Conservation (phyloP, 108 stramenopile species). For the Discostella stelligeroides region DNA sequence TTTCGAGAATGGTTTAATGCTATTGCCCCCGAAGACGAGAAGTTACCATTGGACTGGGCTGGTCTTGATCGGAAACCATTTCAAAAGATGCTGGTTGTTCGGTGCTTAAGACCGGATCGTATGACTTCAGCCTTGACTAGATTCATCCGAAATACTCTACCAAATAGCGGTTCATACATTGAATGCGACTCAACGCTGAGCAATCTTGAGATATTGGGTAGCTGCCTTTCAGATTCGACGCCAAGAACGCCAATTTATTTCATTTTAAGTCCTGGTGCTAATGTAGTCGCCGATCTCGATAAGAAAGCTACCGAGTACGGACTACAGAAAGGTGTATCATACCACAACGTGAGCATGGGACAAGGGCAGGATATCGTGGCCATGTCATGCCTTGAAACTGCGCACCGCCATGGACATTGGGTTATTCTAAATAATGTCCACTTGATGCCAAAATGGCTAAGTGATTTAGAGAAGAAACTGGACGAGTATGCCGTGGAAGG, state of each 20-base stretch:
- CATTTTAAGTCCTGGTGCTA: slow-evolving; percentile 90
- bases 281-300: slow-evolving; percentile 90
- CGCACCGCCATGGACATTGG: slow-evolving; percentile 92
- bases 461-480: slow-evolving; percentile 89
- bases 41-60: slow-evolving; percentile 92
- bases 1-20: slow-evolving; percentile 93
- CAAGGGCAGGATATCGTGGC: slow-evolving; percentile 93
- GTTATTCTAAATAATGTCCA: slow-evolving; percentile 94
- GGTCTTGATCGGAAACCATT: slow-evolving; percentile 84
- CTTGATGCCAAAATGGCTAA: slow-evolving; percentile 89
- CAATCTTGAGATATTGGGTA: slow-evolving; percentile 79
- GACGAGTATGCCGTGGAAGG: slow-evolving; percentile 84
- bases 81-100: slow-evolving; percentile 92
- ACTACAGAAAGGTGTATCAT: slow-evolving; percentile 79
- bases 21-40: slow-evolving; percentile 86
- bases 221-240: slow-evolving; percentile 73
- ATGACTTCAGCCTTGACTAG: slow-evolving; percentile 76
- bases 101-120: slow-evolving; percentile 87
- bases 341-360: slow-evolving; percentile 94
- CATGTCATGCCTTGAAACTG: slow-evolving; percentile 85
- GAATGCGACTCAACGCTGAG: slow-evolving; percentile 88
- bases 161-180: slow-evolving; percentile 77
- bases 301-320: slow-evolving; percentile 80
- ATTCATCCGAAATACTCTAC: slow-evolving; percentile 76
- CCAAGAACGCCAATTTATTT: slow-evolving; percentile 91